These are phyloP conservation scores for Saccharomycopsis schoenii DNA, from an alignment of 805 yeast genomes.

Conservation along the genomic window DNA sequence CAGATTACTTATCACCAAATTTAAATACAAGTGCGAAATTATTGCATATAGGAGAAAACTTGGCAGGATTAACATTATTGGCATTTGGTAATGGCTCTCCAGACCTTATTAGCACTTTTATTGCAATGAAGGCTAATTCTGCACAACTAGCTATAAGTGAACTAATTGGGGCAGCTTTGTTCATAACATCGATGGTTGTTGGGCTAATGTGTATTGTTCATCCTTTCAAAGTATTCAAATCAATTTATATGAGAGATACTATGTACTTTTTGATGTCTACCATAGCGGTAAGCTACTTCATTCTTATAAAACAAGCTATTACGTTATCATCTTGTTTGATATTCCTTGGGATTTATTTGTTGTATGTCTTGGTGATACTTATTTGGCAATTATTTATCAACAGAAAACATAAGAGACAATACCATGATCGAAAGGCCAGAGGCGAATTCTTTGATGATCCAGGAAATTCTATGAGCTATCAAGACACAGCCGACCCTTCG, in stretches of 20 bases:
- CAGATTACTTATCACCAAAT: constrained; percentile 76
- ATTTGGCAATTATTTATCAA: constrained; percentile 31
- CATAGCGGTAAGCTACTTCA: constrained; percentile 37
- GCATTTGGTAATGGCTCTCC: constrained; percentile 94
- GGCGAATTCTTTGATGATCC: constrained; percentile 13
- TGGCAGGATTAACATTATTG: constrained; percentile 77
- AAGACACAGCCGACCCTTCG: not conserved
- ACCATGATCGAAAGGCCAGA: constrained; percentile 8
- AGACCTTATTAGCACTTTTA: constrained; percentile 75
- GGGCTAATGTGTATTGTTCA: constrained; percentile 66
- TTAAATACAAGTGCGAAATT: constrained; percentile 52
- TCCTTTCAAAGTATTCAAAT: constrained; percentile 46
- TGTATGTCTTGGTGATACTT: constrained; percentile 45
- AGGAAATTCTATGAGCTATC: not conserved
- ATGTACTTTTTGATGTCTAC: constrained; percentile 45
- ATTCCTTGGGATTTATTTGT: constrained; percentile 46
- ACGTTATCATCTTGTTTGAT: constrained; percentile 44
- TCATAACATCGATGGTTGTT: constrained; percentile 67
- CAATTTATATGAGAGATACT: constrained; percentile 50
- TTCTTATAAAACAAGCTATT: constrained; percentile 44
- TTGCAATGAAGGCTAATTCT: constrained; percentile 66
- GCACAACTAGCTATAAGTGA: constrained; percentile 81
- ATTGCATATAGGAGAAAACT: constrained; percentile 58
- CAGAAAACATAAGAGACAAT: not conserved
- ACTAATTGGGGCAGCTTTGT: constrained; percentile 81